Percentiles rank a stretch among this genome's conserved stretches.
phyloP scores from a whole-genome alignment of 2,329 filamentous ascomycete genomes.

The Ascomycota sp. region DNA sequence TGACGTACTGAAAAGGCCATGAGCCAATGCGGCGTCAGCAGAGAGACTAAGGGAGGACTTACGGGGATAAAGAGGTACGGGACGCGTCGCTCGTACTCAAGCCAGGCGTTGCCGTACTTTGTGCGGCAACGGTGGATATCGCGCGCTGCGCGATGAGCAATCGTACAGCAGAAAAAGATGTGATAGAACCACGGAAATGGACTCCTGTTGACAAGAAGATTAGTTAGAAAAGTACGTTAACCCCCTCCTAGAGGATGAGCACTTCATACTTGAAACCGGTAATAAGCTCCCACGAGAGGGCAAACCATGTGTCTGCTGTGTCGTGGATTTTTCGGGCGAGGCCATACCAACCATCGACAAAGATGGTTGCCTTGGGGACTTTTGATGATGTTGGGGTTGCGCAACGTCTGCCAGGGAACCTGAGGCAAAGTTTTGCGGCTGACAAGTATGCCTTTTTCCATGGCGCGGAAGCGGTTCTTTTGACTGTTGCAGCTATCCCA shows the following conservation, averaged over 20 bases:
- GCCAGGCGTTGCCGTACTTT: constrained; percentile 71
- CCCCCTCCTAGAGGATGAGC: too few relatives aligned
- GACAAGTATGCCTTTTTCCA: constrained; percentile 51
- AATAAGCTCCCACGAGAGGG: constrained; percentile 28
- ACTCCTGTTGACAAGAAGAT: constrained; percentile 18
- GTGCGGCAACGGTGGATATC: constrained; percentile 59
- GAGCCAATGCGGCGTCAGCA: not conserved
- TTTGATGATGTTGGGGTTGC: constrained; percentile 62
- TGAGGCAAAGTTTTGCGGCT: constrained; percentile 71
- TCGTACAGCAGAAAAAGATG: constrained; percentile 65
- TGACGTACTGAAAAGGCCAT: constrained; percentile 15
- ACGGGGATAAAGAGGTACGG: constrained; percentile 71
- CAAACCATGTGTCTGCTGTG: constrained; percentile 27
- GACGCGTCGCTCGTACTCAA: constrained; percentile 57
- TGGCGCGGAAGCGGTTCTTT: constrained; percentile 77
- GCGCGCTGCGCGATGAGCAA: constrained; percentile 54
- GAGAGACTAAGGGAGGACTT: constrained; percentile 6
- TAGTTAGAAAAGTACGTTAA: too few relatives aligned
- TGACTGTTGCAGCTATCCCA: constrained; percentile 88
- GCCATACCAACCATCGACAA: constrained; percentile 75
- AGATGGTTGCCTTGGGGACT: constrained; percentile 54
- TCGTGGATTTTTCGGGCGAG: constrained; percentile 43
- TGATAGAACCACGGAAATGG: constrained; percentile 88
- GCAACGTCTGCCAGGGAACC: constrained; percentile 67
- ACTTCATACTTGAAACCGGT: constrained; percentile 23